These are phyloP conservation scores for Pleodorina starrii DNA, from an alignment of 139 green algal species.

Conservation along the genomic window DNA sequence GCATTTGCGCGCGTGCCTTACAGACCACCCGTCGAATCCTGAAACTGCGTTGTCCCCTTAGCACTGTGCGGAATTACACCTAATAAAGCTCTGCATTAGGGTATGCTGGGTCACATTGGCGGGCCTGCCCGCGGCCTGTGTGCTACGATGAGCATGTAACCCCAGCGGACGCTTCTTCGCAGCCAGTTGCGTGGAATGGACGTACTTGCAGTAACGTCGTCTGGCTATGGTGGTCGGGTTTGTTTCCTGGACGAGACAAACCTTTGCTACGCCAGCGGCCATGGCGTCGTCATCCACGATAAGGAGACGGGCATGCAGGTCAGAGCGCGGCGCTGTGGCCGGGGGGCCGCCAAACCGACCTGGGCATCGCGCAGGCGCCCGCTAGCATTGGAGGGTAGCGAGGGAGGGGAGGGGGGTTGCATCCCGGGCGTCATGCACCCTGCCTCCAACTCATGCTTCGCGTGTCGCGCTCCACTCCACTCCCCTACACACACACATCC, in stretches of 20 bases:
- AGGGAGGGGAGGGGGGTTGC: no score
- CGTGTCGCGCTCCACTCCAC: no score
- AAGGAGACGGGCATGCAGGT: conserved; percentile 46
- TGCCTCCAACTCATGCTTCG: neutral
- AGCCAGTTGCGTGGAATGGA: conserved; percentile 8
- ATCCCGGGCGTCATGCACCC: neutral
- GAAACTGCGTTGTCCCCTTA: neutral
- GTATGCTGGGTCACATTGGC: neutral
- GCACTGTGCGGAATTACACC: neutral
- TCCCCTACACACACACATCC: neutral
- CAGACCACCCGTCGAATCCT: neutral
- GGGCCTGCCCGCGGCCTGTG: neutral
- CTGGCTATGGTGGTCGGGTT: conserved; percentile 31
- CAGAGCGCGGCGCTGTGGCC: neutral
- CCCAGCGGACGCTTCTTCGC: neutral
- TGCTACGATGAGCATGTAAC: neutral
- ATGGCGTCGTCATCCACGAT: conserved; percentile 54
- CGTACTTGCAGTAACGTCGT: neutral
- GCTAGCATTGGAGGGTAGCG: neutral
- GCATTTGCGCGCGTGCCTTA: neutral
- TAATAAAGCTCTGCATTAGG: neutral
- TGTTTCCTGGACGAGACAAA: conserved; percentile 37
- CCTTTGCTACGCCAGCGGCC: conserved; percentile 29
- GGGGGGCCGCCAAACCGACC: no score
- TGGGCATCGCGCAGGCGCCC: no score